phyloP scores from a whole-genome alignment of 1,284 basidiomycete genomes.

The Neonothopanus nambi region DNA sequence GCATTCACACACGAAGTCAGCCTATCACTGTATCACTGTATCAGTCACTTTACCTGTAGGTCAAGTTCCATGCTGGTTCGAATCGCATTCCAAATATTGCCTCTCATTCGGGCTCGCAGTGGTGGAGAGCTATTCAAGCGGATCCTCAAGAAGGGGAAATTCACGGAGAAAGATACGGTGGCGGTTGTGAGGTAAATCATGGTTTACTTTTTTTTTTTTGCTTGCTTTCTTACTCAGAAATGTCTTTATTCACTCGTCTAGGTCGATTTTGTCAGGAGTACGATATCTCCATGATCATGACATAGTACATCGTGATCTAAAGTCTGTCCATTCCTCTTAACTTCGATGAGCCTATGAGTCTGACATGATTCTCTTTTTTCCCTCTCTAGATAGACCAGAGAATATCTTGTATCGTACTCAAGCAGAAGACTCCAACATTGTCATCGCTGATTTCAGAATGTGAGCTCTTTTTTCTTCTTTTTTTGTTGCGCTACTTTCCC shows the following conservation, averaged over 20 bases:
- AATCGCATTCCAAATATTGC: slow-evolving; percentile 90
- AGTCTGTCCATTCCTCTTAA: neutral
- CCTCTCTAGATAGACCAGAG: too few species aligned
- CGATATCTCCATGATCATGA: slow-evolving; percentile 84
- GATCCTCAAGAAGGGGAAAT: too few species aligned
- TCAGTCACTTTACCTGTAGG: too few species aligned
- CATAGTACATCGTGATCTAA: too few species aligned
- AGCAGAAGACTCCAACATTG: too few species aligned
- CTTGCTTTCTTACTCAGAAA: neutral
- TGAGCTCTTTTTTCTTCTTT: slow-evolving; percentile 27
- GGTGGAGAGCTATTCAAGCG: slow-evolving; percentile 91
- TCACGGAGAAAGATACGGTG: slow-evolving; percentile 87
- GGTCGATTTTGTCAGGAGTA: slow-evolving; percentile 78
- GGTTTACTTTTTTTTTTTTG: neutral
- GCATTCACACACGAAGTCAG: too few species aligned
- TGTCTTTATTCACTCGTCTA: slow-evolving; percentile 28
- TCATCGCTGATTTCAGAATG: slow-evolving; percentile 98
- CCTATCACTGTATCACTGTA: too few species aligned
- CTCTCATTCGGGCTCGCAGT: slow-evolving; percentile 89
- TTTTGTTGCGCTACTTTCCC: too few species aligned
- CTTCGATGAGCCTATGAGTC: slow-evolving; percentile 53
- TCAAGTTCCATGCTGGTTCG: slow-evolving; percentile 95
- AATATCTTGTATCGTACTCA: too few species aligned
- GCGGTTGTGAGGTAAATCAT: slow-evolving; percentile 58
- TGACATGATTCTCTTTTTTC: slow-evolving; percentile 93